phyloP scores from a whole-genome alignment of 345 rosid species.

The Ceriops zippeliana region DNA sequence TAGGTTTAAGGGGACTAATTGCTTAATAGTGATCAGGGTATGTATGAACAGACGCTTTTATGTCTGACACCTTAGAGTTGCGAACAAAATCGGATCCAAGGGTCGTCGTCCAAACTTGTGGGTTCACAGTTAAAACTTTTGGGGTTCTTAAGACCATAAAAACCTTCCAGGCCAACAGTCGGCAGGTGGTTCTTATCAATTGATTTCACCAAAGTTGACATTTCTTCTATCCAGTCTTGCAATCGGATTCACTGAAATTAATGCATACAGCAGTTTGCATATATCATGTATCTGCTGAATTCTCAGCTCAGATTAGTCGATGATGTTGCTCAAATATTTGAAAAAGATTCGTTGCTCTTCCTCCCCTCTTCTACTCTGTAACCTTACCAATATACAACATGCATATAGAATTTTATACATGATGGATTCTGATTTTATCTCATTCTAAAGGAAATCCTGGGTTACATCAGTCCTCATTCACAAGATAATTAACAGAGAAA shows the following conservation, averaged over 20 bases:
- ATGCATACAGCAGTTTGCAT: background rate
- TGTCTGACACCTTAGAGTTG: constrained; percentile 49
- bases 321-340: too few species aligned
- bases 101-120: constrained; percentile 70
- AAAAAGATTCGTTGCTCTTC: too few species aligned
- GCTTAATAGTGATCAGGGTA: constrained; percentile 94
- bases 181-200: constrained; percentile 82
- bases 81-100: constrained; percentile 89
- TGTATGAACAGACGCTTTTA: constrained; percentile 89
- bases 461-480: background rate
- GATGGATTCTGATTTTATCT: too few species aligned
- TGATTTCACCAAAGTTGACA: constrained; percentile 77
- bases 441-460: too few species aligned
- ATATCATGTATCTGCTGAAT: background rate
- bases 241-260: constrained; percentile 16
- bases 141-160: constrained; percentile 81
- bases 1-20: background rate
- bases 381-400: too few species aligned
- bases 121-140: constrained; percentile 69
- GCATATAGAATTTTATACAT: too few species aligned
- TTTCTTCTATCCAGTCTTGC: constrained; percentile 90
- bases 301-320: too few species aligned
- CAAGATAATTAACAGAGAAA: background rate
- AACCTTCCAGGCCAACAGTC: constrained; percentile 92
- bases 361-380: too few species aligned